Conservation (phyloP, 768 basidiomycete genomes). For the Calocybe gangraenosa region DNA sequence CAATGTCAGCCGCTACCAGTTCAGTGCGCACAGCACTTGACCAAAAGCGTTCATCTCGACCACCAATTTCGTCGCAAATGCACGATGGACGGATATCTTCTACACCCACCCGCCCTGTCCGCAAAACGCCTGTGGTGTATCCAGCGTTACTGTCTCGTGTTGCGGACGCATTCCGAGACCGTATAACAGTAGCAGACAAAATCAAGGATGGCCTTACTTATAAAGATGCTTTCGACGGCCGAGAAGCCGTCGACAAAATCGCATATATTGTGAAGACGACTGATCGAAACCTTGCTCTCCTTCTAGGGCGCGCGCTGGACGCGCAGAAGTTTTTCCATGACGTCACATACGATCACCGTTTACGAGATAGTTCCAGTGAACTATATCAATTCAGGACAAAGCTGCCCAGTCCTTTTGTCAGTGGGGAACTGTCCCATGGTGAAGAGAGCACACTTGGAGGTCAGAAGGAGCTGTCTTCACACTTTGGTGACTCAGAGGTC, state of each 20-base stretch:
- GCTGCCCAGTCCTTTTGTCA: slow-evolving; percentile 80
- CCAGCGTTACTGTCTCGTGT: slow-evolving; percentile 95
- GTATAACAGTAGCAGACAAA: slow-evolving; percentile 72
- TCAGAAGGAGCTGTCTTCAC: slow-evolving; percentile 13
- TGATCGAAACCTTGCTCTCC: slow-evolving; percentile 90
- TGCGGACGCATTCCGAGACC: slow-evolving; percentile 87
- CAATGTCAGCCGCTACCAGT: slow-evolving; percentile 57
- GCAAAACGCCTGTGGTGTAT: slow-evolving; percentile 77
- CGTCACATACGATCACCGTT: slow-evolving; percentile 95
- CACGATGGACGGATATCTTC: slow-evolving; percentile 40
- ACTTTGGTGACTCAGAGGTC: slow-evolving; percentile 9
- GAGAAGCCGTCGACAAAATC: slow-evolving; percentile 95
- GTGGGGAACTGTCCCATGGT: slow-evolving; percentile 55
- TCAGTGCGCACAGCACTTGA: slow-evolving; percentile 45
- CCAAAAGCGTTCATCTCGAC: slow-evolving; percentile 29
- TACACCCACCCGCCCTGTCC: slow-evolving; percentile 34
- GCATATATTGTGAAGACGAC: slow-evolving; percentile 98
- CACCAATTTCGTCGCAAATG: slow-evolving; percentile 26
- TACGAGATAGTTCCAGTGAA: slow-evolving; percentile 85
- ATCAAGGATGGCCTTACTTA: slow-evolving; percentile 95
- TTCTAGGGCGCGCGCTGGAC: slow-evolving; percentile 94
- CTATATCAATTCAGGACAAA: slow-evolving; percentile 91
- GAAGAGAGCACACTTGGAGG: slow-evolving; percentile 23
- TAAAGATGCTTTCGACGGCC: slow-evolving; percentile 94
- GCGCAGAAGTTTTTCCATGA: slow-evolving; percentile 99